phyloP scores from a whole-genome alignment of 768 basidiomycete species.

The Phaeotremella skinneri region DNA sequence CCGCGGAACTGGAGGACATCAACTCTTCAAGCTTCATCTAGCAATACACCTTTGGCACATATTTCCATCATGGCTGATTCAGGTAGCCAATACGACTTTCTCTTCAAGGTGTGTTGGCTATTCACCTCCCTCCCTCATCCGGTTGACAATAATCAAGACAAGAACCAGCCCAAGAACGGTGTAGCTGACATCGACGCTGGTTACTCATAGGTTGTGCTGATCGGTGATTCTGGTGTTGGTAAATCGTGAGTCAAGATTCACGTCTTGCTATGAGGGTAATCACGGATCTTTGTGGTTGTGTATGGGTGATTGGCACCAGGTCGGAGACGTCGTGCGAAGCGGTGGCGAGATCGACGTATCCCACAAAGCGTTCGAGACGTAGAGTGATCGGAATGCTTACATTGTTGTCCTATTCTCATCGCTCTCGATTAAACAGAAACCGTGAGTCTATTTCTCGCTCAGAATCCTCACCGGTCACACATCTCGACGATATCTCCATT shows the following conservation, averaged over 20 bases:
- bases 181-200: background rate
- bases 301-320: no score
- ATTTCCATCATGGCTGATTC: conserved; percentile 72
- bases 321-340: background rate
- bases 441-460: conserved; percentile 55
- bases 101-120: conserved; percentile 77
- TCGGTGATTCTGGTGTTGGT: conserved; percentile 98
- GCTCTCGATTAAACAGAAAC: conserved; percentile 56
- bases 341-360: background rate
- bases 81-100: conserved; percentile 88
- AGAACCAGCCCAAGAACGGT: no score
- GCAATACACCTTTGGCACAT: background rate
- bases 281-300: no score
- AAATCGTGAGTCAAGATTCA: conserved; percentile 78
- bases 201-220: conserved; percentile 78
- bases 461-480: background rate
- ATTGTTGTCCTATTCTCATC: background rate
- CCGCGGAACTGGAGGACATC: no score
- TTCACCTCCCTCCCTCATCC: background rate
- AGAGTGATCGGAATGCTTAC: no score
- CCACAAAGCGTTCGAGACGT: no score
- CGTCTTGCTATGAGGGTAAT: no score
- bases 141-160: no score
- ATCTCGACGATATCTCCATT: conserved; percentile 1
- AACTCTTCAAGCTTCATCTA: background rate